Percentiles rank a stretch among this genome's conserved stretches.
These are phyloP conservation scores for Lodderomyces oxycetoniae DNA, from an alignment of 1,139 yeast genomes.

Conservation along the genomic window DNA sequence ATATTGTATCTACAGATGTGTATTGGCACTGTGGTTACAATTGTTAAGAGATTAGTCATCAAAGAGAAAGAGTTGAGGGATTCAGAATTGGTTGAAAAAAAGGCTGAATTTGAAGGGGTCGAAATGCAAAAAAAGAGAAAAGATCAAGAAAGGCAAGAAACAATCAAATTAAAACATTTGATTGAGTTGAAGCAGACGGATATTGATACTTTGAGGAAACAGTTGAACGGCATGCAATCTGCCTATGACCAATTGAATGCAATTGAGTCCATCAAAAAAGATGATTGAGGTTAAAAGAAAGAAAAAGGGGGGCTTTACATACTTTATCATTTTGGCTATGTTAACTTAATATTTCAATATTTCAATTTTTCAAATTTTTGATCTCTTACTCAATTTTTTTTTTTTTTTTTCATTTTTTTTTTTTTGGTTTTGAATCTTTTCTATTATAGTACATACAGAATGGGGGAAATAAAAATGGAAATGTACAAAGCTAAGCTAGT, in stretches of 20 bases:
- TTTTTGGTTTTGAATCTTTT: background rate
- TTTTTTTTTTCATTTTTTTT: too few species aligned
- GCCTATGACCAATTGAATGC: slow-evolving; percentile 46
- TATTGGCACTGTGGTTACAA: slow-evolving; percentile 52
- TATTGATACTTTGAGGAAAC: slow-evolving; percentile 47
- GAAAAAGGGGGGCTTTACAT: too few species aligned
- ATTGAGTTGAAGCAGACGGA: slow-evolving; percentile 44
- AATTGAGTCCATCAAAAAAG: slow-evolving; percentile 7
- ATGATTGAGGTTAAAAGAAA: slow-evolving; percentile 6
- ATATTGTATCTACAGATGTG: slow-evolving; percentile 58
- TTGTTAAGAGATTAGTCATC: slow-evolving; percentile 53
- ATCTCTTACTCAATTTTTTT: too few species aligned
- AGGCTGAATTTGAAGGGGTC: slow-evolving; percentile 7
- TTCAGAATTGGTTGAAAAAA: slow-evolving; percentile 18
- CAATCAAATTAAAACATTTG: slow-evolving; percentile 38
- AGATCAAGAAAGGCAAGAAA: slow-evolving; percentile 26
- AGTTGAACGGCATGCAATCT: slow-evolving; percentile 48
- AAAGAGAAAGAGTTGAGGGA: slow-evolving; percentile 46
- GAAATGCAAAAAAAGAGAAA: slow-evolving; percentile 12
- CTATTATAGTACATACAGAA: too few species aligned
- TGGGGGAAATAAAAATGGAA: too few species aligned
- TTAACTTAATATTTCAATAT: too few species aligned
- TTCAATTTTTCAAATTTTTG: too few species aligned
- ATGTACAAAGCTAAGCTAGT: too few species aligned
- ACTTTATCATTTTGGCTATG: too few species aligned